A percentile compares a stretch with the other conserved stretches of the same genome.
phyloP scores from a whole-genome alignment of 2,329 filamentous ascomycete species.

The Alternaria panax region DNA sequence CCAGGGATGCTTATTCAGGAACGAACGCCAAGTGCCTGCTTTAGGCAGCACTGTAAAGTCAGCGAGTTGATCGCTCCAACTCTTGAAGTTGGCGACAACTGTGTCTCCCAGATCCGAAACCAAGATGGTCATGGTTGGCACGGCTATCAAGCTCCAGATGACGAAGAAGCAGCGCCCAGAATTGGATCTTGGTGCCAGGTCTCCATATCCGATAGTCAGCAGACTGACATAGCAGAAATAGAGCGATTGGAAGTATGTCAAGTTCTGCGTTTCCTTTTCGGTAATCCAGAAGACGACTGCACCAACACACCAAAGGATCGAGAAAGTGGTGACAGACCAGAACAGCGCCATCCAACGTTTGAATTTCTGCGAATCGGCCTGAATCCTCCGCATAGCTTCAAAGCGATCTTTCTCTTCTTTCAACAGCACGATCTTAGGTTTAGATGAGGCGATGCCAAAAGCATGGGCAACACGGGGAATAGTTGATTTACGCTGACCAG shows the following conservation, averaged over 20 bases:
- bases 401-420: constrained; percentile 72
- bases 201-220: constrained; percentile 87
- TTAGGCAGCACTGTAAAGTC: constrained; percentile 73
- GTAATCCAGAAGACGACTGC: constrained; percentile 75
- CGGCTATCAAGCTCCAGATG: constrained; percentile 86
- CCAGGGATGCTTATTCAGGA: constrained; percentile 58
- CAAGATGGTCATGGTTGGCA: constrained; percentile 88
- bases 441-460: constrained; percentile 27
- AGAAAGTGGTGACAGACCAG: constrained; percentile 72
- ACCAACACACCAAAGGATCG: constrained; percentile 80
- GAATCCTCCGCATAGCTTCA: constrained; percentile 81
- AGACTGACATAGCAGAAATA: constrained; percentile 88
- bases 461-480: constrained; percentile 18
- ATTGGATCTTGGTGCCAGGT: constrained; percentile 77
- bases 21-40: constrained; percentile 59
- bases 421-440: constrained; percentile 62
- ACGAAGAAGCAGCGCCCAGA: constrained; percentile 86
- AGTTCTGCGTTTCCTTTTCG: constrained; percentile 60
- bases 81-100: constrained; percentile 71
- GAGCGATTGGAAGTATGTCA: constrained; percentile 80
- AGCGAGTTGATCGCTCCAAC: constrained; percentile 66
- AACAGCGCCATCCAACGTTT: constrained; percentile 77
- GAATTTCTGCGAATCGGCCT: constrained; percentile 68
- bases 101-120: constrained; percentile 72
- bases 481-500: constrained; percentile 6